Evolutionary conservation across 371 early-diverging fungal species (phyloP), one percentile per base, ranked within the genome.

Genomic region (Vairimorpha apis): DNA sequence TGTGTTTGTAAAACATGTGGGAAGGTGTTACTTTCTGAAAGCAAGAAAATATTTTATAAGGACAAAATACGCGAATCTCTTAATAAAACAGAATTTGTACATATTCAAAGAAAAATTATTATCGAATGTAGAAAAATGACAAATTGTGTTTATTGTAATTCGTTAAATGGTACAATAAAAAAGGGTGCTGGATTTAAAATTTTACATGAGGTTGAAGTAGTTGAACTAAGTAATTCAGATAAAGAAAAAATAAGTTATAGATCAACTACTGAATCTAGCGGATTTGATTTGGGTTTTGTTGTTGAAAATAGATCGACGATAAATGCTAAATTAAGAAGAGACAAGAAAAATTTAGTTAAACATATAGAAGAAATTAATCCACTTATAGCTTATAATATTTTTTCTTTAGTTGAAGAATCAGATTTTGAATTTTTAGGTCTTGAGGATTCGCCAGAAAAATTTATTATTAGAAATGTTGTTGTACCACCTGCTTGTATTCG

Each of bases 401-500:
- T 97, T 78, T 87, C 90, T 75, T 86, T 86, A 13, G 91, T 96
- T 49, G 80, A 88, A 1, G 87, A 88, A 49, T 92, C 67, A n/a
- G 72, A 79, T 37, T 70, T 53, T 10, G 27, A 60, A 33, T 56
- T 78, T 29, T 64, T 82, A 10, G 75, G 71, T n/a, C 29, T 78
- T 30, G 16, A 59, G 1, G 63, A 69, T 27, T 25, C 53, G 10
- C 76, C 80, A 8, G 60, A 35, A 33, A 27, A 69, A 44, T 66
- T 84, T 38, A 65, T 81, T 21, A 75, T 84, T 30, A 51, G 67
- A 43, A 79, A 59, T 62, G 38, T 82, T 29, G 91, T 95, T 3
- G 94, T 99, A 0, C 97, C 97, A 0, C 99, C 99, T 8, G 88
- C 89, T 2, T 92, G 92, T 83, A 92, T 96, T 75, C 89, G 99